Base-by-base conservation (phyloP, 2,329 filamentous ascomycete genomes). In the Fusarium bactridioides region DNA sequence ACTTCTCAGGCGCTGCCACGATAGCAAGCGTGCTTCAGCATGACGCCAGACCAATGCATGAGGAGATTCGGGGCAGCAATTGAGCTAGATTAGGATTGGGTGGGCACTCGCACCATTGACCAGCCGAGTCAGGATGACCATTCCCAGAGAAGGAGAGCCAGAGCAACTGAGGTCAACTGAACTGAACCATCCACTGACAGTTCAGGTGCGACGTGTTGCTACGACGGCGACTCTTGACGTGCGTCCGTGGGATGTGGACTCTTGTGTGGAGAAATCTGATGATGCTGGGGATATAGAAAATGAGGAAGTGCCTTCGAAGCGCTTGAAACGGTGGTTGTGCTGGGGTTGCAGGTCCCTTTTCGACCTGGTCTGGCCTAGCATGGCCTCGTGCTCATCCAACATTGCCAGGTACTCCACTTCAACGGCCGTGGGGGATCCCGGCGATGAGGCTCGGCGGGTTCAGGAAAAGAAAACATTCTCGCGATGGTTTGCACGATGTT, bases 1-100 rank as follows among this genome's bases (percentile, higher is more conserved):
- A 76, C 78, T 79, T 74, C 74, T 80, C 76, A 80, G 78, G 74
- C 71, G 74, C 66, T 82, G 81, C 81, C 81, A 83, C 81, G 81
- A 83, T 76, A 78, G 79, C 80, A 79, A 79, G 76, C 75, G 73
- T 76, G 73, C 65, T 71, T 76, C 70, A 65, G 76, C 75, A 74
- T 75, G 70, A 77, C 76, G 77, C 71, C 74, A 70, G 74, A 43
- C 69, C 67, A 68, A 73, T 74, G 67, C 70, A 75, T 73, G 68
- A 69, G 70, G 67, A 75, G 61, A 66, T 64, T 61, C 45, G 63
- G 60, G 69, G 57, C 63, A 63, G 65, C 72, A 60, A 76, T 68
- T 71, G 74, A 74, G 64, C 72, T 73, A 76, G 75, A 76, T 72
- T 74, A 69, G 66, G 75, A 65, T 61, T 72, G 74, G 70, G 74